A percentile compares a stretch with the other conserved stretches of the same genome.
These are phyloP conservation scores for cucumber (Cucumis sativus) DNA, from an alignment of 306 rosid species.

Conservation along the genomic window Cucumber_9930_V3 NC_026658.2:4400501-4401000, in stretches of 20 bases:
- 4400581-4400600: conserved; percentile 65
- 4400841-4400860: neutral
- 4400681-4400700: neutral
- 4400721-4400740: neutral
- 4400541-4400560: conserved; percentile 30
- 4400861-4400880: neutral
- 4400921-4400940: neutral
- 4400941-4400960: neutral
- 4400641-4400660: conserved; percentile 41
- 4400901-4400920: neutral
- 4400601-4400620: conserved; percentile 62
- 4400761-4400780: conserved; percentile 50
- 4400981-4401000: neutral
- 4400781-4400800: conserved; percentile 71
- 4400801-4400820: conserved; percentile 65
- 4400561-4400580: conserved; percentile 53
- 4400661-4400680: conserved; percentile 10
- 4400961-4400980: neutral
- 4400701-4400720: neutral
- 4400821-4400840: conserved; percentile 11
- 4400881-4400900: neutral
- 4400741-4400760: conserved; percentile 46
- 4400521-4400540: neutral
- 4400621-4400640: conserved; percentile 70
- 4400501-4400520: neutral